These are phyloP conservation scores for Cyclotella choctawhatcheeana DNA, from an alignment of 108 stramenopile species.

Conservation along the genomic window DNA sequence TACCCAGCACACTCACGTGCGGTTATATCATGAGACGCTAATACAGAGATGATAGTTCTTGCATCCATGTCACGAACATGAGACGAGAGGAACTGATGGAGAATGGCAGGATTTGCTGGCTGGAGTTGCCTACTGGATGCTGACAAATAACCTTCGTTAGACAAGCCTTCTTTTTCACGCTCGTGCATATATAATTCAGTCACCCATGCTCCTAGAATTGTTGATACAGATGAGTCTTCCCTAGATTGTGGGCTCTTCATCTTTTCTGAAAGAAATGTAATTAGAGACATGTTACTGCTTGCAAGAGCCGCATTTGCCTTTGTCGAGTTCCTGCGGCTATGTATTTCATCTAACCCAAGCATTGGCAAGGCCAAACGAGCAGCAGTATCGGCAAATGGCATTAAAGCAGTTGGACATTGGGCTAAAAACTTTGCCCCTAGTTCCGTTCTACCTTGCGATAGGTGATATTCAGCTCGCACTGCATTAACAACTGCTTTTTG, in stretches of 20 bases:
- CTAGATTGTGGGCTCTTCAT: constrained; percentile 75
- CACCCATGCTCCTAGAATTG: constrained; percentile 90
- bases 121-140: constrained; percentile 25
- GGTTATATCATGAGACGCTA: constrained; percentile 81
- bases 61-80: constrained; percentile 82
- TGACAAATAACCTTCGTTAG: constrained; percentile 9
- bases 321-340: constrained; percentile 56
- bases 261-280: constrained; percentile 80
- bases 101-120: constrained; percentile 48
- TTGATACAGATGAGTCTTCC: constrained; percentile 70
- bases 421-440: constrained; percentile 84
- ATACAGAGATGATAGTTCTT: constrained; percentile 66
- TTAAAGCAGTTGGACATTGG: constrained; percentile 72
- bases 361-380: constrained; percentile 75
- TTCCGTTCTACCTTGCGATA: constrained; percentile 74
- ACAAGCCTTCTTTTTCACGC: constrained; percentile 31
- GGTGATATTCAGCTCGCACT: constrained; percentile 81
- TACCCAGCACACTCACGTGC: constrained; percentile 78
- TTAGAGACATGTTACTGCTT: constrained; percentile 72
- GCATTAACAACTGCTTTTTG: constrained; percentile 88
- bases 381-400: constrained; percentile 85
- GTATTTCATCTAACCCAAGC: constrained; percentile 54
- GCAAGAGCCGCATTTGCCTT: constrained; percentile 67
- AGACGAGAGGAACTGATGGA: constrained; percentile 72
- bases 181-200: constrained; percentile 83